Conservation (phyloP, 495 filamentous ascomycete genomes). For the Recurvomyces mirabilis region DNA sequence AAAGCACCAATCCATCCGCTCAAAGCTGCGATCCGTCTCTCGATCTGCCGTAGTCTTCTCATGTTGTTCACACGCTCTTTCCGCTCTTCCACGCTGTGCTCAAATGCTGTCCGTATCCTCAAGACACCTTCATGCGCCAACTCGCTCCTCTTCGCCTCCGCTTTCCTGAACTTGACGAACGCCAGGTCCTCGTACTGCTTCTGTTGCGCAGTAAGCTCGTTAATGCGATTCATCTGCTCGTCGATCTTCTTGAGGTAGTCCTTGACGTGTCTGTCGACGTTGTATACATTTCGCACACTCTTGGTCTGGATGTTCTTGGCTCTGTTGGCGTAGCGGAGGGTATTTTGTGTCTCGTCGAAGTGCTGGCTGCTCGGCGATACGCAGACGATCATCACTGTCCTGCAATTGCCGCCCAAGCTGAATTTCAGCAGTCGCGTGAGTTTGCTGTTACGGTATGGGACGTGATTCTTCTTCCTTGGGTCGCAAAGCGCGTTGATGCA, state of each 20-base stretch:
- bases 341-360: slow-evolving; percentile 98
- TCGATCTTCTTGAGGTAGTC: slow-evolving; percentile 97
- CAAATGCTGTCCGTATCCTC: slow-evolving; percentile 72
- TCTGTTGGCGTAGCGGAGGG: slow-evolving; percentile 89
- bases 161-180: slow-evolving; percentile 82
- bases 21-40: slow-evolving; percentile 70
- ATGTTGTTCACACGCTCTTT: slow-evolving; percentile 67
- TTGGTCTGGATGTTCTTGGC: slow-evolving; percentile 99
- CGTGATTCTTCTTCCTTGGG: slow-evolving; percentile 79
- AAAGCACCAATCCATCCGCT: slow-evolving; percentile 90
- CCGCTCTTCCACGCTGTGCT: slow-evolving; percentile 66
- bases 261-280: slow-evolving; percentile 98
- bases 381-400: slow-evolving; percentile 99
- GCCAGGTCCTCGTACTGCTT: slow-evolving; percentile 80
- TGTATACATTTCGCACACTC: slow-evolving; percentile 95
- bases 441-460: slow-evolving; percentile 96
- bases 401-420: slow-evolving; percentile 93
- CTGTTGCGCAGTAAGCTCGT: slow-evolving; percentile 83
- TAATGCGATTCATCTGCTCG: slow-evolving; percentile 85
- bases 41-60: slow-evolving; percentile 74
- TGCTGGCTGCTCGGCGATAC: slow-evolving; percentile 93
- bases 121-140: slow-evolving; percentile 71
- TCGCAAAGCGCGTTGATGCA: slow-evolving; percentile 99
- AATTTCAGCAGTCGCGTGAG: slow-evolving; percentile 94
- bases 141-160: slow-evolving; percentile 67